These are phyloP conservation scores for Clitopilus hobsonii DNA, from an alignment of 768 basidiomycete genomes.

Conservation along the genomic window DNA sequence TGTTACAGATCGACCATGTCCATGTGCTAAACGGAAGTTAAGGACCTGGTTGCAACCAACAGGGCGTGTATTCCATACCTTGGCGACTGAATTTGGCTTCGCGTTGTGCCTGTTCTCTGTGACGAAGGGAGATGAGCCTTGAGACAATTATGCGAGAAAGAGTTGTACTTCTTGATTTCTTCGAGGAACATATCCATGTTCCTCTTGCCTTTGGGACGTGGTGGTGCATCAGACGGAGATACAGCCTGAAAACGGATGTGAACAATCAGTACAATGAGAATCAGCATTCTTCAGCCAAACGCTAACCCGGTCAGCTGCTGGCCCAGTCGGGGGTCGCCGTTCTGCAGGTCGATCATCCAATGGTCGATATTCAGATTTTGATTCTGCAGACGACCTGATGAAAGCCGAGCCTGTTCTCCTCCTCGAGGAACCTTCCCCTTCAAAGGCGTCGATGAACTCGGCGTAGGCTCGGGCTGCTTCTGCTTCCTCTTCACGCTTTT, in stretches of 20 bases:
- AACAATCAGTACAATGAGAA: neutral
- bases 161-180: constrained; percentile 81
- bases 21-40: constrained; percentile 35
- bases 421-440: constrained; percentile 49
- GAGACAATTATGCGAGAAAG: neutral
- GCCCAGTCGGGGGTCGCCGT: constrained; percentile 6
- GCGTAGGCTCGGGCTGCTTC: constrained; percentile 75
- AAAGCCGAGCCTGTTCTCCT: constrained; percentile 48
- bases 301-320: constrained; percentile 10
- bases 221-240: constrained; percentile 45
- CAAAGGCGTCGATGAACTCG: constrained; percentile 83
- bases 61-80: constrained; percentile 32
- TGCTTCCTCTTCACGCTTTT: constrained; percentile 79
- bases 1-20: constrained; percentile 73
- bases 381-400: constrained; percentile 59
- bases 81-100: constrained; percentile 79
- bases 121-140: neutral
- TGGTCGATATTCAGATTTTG: constrained; percentile 44
- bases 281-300: no score
- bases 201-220: constrained; percentile 88
- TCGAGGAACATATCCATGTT: constrained; percentile 96
- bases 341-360: constrained; percentile 22
- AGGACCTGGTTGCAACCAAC: neutral
- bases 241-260: constrained; percentile 33
- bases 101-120: constrained; percentile 89